These are phyloP conservation scores for Allium cepa DNA, from an alignment of 106 monocot genomes.

Conservation along the genomic window DNA sequence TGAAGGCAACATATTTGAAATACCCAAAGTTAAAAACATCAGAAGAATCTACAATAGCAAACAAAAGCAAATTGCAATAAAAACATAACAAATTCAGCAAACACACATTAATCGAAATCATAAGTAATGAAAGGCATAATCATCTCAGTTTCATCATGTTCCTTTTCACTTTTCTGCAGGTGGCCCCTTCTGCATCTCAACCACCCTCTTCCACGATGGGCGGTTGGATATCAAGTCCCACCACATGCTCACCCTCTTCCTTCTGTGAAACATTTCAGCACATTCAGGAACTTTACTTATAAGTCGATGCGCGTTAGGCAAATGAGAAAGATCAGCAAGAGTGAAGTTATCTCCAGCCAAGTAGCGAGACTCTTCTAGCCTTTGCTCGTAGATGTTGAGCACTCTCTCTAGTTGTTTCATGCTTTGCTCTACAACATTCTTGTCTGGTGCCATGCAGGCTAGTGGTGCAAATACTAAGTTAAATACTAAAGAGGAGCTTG, in stretches of 20 bases:
- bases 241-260: constrained; percentile 39
- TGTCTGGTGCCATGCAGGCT: constrained; percentile 6
- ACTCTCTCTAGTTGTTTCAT: constrained; percentile 17
- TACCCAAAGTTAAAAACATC: too few relatives aligned
- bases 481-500: constrained; percentile 23
- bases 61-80: too few relatives aligned
- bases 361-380: constrained; percentile 22
- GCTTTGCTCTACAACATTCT: constrained; percentile 4
- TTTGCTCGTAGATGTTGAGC: constrained; percentile 33
- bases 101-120: too few relatives aligned
- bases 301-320: constrained; percentile 28
- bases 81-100: too few relatives aligned
- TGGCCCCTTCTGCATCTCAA: constrained; percentile 23
- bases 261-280: constrained; percentile 15
- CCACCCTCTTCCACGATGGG: constrained; percentile 28
- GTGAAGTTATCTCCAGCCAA: constrained; percentile 40
- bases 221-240: constrained; percentile 32
- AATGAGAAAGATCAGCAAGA: constrained; percentile 44
- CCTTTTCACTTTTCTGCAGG: constrained; percentile 1
- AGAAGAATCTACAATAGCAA: too few relatives aligned
- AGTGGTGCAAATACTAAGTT: constrained; percentile 20
- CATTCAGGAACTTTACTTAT: constrained; percentile 3
- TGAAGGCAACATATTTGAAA: too few relatives aligned
- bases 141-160: too few relatives aligned
- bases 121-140: too few relatives aligned